Evolutionary conservation across 192 early-diverging fungal species (phyloP).

Genomic region (Cladochytrium replicatum): DNA sequence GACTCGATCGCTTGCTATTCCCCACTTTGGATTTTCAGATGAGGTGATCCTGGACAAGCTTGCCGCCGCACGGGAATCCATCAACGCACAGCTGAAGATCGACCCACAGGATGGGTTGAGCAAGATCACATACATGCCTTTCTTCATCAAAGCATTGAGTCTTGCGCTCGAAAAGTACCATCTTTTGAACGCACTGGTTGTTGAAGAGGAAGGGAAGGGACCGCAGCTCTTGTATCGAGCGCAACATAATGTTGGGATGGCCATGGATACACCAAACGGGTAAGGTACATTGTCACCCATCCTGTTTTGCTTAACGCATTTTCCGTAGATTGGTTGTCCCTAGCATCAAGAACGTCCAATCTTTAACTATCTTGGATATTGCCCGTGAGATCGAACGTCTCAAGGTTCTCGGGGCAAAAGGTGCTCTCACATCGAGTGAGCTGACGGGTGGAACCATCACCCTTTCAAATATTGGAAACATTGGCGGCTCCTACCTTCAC

Average conservation of each 20-base stretch:
- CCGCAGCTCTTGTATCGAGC: slow-evolving; percentile 63
- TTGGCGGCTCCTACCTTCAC: slow-evolving; percentile 82
- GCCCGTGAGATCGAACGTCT: slow-evolving; percentile 73
- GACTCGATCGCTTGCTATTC: slow-evolving; percentile 84
- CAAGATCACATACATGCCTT: slow-evolving; percentile 90
- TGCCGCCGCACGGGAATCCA: slow-evolving; percentile 44
- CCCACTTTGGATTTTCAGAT: slow-evolving; percentile 92
- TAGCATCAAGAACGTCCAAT: slow-evolving; percentile 85
- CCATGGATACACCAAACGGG: slow-evolving; percentile 96
- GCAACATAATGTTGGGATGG: slow-evolving; percentile 86
- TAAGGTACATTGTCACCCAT: slow-evolving; percentile 15
- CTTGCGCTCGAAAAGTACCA: slow-evolving; percentile 75
- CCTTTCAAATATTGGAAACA: slow-evolving; percentile 88
- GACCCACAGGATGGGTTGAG: slow-evolving; percentile 33
- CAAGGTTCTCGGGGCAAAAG: slow-evolving; percentile 49
- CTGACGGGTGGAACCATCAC: slow-evolving; percentile 80
- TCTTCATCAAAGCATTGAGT: slow-evolving; percentile 86
- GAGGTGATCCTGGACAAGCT: slow-evolving; percentile 70
- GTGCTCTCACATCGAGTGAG: slow-evolving; percentile 54
- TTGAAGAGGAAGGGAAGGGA: slow-evolving; percentile 21
- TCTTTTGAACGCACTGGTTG: slow-evolving; percentile 71
- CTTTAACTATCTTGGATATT: slow-evolving; percentile 80
- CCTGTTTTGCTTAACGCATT: background rate
- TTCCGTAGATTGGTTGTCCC: slow-evolving; percentile 65
- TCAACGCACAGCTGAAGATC: slow-evolving; percentile 55